Base-by-base conservation (phyloP, 345 rosid species). In the Heritiera fomes region DNA sequence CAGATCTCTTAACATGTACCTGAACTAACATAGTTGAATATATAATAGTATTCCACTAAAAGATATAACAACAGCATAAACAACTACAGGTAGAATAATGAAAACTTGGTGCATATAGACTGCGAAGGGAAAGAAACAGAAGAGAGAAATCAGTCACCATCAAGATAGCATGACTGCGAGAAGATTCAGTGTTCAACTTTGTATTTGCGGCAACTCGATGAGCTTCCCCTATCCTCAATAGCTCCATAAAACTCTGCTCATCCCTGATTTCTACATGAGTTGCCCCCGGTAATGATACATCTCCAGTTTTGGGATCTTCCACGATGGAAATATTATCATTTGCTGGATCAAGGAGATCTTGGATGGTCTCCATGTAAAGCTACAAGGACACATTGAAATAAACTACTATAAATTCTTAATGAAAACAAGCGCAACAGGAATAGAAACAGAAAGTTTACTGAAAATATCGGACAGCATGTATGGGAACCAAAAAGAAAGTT, bases 331-430 rank as follows among this genome's bases (percentile, higher is more conserved):
- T 96, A 82, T 94, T 96, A 84, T 92, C 98, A 84, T 96, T 96
- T 13, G 83, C 50, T 14, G 98, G 95, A 86, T 96, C 92, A 78
- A 96, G 93, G 78, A 96, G 99, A 84, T 96, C 99, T 82, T 96
- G 98, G 84, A 96, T 94, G 72, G 98, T 86, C 87, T 96, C 99
- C 98, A 96, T 94, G 81, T 96, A 96, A 71, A 94, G 93, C 98
- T 96, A 85, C 86, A 77, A n/a, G 78, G 4, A 62, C 49, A 80
- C 60, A 28, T 82, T 20, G 34, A 34, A 60, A 66, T 45, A 62
- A 12, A 67, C 47, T 50, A 56, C 64, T 64, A 28, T 69, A 67
- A 56, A 23, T 38, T 70, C 40, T 12, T 38, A 20, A n/a, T 4
- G 41, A 58, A 30, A 23, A 50, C 17, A 38, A 28, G 40, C 28